These are phyloP conservation scores for Exutisphaerella laricina DNA, from an alignment of 2,329 filamentous ascomycete species.

Conservation along the genomic window DNA sequence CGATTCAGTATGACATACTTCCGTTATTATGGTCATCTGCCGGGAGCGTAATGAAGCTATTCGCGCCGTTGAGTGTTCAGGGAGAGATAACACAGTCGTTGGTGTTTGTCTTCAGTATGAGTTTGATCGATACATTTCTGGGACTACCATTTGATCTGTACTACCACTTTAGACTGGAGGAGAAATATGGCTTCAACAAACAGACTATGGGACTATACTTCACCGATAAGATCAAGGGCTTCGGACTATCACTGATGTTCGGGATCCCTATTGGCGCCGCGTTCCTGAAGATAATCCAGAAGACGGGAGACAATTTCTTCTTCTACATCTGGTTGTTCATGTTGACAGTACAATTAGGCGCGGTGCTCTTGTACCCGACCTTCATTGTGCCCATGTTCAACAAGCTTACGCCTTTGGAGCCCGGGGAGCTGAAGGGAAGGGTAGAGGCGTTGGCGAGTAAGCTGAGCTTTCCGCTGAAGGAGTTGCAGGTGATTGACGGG, in stretches of 20 bases:
- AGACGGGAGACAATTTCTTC: conserved; percentile 91
- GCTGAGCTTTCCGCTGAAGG: conserved; percentile 84
- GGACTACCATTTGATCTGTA: conserved; percentile 81
- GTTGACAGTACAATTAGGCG: conserved; percentile 82
- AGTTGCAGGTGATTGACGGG: conserved; percentile 91
- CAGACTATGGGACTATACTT: conserved; percentile 85
- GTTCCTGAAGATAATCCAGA: conserved; percentile 89
- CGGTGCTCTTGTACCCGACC: conserved; percentile 94
- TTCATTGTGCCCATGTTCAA: conserved; percentile 95
- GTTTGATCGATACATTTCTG: conserved; percentile 71
- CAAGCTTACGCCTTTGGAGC: conserved; percentile 87
- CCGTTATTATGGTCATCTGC: conserved; percentile 85
- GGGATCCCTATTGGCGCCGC: conserved; percentile 84
- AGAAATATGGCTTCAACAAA: conserved; percentile 98
- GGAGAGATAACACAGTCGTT: conserved; percentile 94
- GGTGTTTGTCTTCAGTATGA: conserved; percentile 83
- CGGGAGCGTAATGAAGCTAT: conserved; percentile 66
- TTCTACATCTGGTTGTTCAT: conserved; percentile 97
- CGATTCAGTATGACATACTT: conserved; percentile 85
- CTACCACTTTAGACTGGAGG: conserved; percentile 91
- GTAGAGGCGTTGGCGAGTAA: conserved; percentile 78
- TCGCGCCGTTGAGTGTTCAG: conserved; percentile 67
- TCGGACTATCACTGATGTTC: conserved; percentile 72
- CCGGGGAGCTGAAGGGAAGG: conserved; percentile 78
- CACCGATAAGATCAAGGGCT: conserved; percentile 85